These are phyloP conservation scores for Hypoxylon sp. DNA, from an alignment of 2,329 filamentous ascomycete species.

Conservation along the genomic window DNA sequence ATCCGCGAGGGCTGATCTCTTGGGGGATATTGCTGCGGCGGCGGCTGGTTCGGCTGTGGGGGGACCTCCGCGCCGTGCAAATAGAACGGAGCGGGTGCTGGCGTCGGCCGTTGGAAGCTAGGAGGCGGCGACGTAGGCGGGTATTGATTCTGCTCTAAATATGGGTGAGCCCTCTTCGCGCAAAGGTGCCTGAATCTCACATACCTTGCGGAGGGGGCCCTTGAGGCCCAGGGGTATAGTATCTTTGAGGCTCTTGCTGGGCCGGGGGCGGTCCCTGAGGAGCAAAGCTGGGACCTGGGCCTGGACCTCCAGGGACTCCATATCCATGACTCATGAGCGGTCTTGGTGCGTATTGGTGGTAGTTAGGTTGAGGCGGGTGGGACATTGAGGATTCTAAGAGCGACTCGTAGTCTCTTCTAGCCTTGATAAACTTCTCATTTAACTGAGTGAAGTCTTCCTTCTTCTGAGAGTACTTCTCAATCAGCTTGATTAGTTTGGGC, in stretches of 20 bases:
- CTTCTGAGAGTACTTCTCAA: slow-evolving; percentile 99
- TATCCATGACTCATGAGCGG: slow-evolving; percentile 66
- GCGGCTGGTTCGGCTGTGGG: slow-evolving; percentile 53
- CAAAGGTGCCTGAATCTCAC: slow-evolving; percentile 42
- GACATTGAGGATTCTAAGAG: slow-evolving; percentile 98
- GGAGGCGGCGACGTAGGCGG: slow-evolving; percentile 65
- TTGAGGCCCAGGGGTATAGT: slow-evolving; percentile 74
- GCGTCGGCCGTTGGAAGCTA: slow-evolving; percentile 69
- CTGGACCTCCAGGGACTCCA: slow-evolving; percentile 54
- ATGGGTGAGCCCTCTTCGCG: slow-evolving; percentile 51
- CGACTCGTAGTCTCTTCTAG: slow-evolving; percentile 94
- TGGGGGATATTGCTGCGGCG: slow-evolving; percentile 63
- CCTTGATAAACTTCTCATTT: slow-evolving; percentile 99
- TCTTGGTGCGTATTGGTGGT: slow-evolving; percentile 76
- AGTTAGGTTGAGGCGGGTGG: slow-evolving; percentile 85
- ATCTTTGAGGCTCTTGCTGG: slow-evolving; percentile 76
- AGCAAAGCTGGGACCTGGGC: slow-evolving; percentile 56
- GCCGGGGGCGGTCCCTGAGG: slow-evolving; percentile 60
- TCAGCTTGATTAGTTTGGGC: slow-evolving; percentile 96
- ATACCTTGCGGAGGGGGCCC: slow-evolving; percentile 58
- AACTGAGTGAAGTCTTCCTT: slow-evolving; percentile 99
- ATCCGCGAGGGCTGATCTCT: slow-evolving; percentile 67
- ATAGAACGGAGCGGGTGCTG: slow-evolving; percentile 74
- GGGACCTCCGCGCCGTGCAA: slow-evolving; percentile 72
- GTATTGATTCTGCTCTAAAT: slow-evolving; percentile 61